Conservation (phyloP, 208 protist genomes). For the Acanthamoeba triangularis region DNA sequence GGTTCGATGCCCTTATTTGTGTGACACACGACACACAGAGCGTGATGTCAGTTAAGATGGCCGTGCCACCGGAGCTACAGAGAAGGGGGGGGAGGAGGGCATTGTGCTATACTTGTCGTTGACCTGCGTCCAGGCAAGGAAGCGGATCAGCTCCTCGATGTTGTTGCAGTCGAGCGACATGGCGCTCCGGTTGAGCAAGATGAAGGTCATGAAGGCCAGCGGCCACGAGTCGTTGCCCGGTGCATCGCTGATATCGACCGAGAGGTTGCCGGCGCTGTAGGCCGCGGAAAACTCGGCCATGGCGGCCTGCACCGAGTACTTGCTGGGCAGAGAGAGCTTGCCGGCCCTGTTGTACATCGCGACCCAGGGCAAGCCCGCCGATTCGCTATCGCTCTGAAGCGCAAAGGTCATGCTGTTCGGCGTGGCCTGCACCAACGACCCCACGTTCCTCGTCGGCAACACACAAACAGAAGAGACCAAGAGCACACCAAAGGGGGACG, state of each 20-base stretch:
- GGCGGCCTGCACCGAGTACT: neutral
- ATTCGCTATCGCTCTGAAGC: neutral
- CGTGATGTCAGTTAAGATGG: no score
- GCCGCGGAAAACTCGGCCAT: neutral
- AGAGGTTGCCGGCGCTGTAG: slow-evolving; percentile 13
- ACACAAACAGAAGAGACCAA: neutral
- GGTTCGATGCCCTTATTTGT: neutral
- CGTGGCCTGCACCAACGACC: no score
- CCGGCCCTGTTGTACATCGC: slow-evolving; percentile 32
- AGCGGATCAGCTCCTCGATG: neutral
- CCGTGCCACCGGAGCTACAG: no score
- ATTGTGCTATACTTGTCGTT: neutral
- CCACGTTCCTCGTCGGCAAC: neutral
- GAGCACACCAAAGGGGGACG: no score
- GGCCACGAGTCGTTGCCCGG: neutral
- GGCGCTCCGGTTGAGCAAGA: neutral
- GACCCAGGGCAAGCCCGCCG: neutral
- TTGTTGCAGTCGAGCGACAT: neutral
- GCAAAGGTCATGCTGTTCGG: neutral
- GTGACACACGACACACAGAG: no score
- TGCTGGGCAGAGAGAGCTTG: neutral
- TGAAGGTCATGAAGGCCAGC: neutral
- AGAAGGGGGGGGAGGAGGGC: no score
- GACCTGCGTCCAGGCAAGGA: slow-evolving; percentile 14
- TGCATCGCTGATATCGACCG: neutral